Evolutionary conservation across 176 grass and related monocot genomes (phyloP), one percentile per base, ranked within the genome.

Genomic region (Juncus effusus): DNA sequence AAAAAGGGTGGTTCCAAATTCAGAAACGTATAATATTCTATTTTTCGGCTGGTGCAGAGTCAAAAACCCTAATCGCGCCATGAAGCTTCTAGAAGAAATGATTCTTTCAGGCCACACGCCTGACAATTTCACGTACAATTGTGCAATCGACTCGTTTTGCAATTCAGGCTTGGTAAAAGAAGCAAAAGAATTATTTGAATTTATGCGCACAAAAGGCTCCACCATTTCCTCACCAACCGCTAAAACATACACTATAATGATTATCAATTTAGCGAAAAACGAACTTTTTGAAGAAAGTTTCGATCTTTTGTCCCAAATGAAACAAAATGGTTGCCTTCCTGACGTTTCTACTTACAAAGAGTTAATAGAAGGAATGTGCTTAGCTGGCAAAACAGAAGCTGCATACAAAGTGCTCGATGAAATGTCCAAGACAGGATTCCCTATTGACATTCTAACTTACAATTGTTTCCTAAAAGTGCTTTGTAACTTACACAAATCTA

Each of bases 1-100:
- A 82, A 77, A 62, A 51, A 89, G 53, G 72, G 38, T 97, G 19
- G 47, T 51, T 36, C 88, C 88, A 38, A 92, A 89, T 76, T 65
- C 82, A 1, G 85, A 85, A 52, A 89, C 82, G 0, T 92, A 86
- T 64, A 92, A 62, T 39, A 82, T 86, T 80, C 56, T 97, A 40
- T 89, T 97, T 65, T 97, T 92, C 0, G 85, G 88, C 51, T 97
- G 93, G 93, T 97, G 94, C 67, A 76, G 85, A 3, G 67, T 90
- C 4, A 72, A 80, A 60, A 80, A 92, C 65, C 88, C 94, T 1
- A 81, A 84, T 59, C 82, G 69, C 38, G 88, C 88, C 61, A 97
- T 92, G 82, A 86, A 97, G 78, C 72, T 92, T 54, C 94, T 92
- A 4, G 88, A 97, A 65, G 88, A 92, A 89, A 92, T 92, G 88